Conservation (phyloP, 257 asterid species). For the Ligustrum vulgare region DNA sequence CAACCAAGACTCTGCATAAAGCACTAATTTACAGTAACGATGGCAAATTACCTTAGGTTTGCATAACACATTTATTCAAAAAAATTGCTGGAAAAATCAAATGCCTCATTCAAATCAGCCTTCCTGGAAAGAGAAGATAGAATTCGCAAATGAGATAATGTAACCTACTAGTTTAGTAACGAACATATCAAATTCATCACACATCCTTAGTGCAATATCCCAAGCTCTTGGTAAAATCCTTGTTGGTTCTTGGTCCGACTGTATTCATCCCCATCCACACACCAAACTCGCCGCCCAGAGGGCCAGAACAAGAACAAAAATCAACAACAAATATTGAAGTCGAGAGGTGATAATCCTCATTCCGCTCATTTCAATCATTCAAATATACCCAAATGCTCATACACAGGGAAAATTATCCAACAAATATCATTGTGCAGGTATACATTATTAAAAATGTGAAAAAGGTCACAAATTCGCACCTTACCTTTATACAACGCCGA, state of each 20-base stretch:
- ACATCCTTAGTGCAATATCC: slow-evolving; percentile 77
- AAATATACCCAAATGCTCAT: slow-evolving; percentile 29
- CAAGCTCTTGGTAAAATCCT: slow-evolving; percentile 57
- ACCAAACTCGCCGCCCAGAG: slow-evolving; percentile 45
- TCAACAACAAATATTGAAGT: slow-evolving; percentile 50
- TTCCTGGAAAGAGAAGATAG: slow-evolving; percentile 49
- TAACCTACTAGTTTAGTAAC: slow-evolving; percentile 18
- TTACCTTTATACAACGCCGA: too few species aligned
- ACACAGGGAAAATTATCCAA: slow-evolving; percentile 42
- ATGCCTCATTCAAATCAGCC: slow-evolving; percentile 78
- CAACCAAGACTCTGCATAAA: not conserved
- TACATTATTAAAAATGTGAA: not conserved
- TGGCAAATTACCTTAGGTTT: slow-evolving; percentile 57
- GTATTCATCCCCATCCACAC: slow-evolving; percentile 54
- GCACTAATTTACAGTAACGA: not conserved
- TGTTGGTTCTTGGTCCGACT: slow-evolving; percentile 38
- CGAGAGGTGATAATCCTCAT: slow-evolving; percentile 54
- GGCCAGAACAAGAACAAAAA: slow-evolving; percentile 46
- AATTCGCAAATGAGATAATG: slow-evolving; percentile 24
- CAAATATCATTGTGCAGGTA: not conserved
- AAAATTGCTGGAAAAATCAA: slow-evolving; percentile 65
- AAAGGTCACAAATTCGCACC: too few species aligned
- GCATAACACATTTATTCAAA: slow-evolving; percentile 67
- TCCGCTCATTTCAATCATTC: slow-evolving; percentile 70
- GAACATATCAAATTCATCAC: slow-evolving; percentile 39